Conservation (phyloP, 169 alveolate species). For the Plasmodium falciparum region DNA sequence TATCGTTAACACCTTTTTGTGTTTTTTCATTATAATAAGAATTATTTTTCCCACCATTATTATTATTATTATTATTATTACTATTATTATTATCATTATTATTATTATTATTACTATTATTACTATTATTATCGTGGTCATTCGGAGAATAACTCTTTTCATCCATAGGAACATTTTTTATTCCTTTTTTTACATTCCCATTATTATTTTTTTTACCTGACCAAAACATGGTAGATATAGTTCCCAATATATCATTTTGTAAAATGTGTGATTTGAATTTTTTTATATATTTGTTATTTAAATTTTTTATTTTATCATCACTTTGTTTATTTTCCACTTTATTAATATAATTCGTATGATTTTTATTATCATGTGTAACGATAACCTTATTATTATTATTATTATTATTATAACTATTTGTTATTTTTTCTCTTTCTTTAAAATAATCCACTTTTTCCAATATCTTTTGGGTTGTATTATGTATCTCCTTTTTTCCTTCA, state of each 20-base stretch:
- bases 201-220: background rate
- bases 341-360: background rate
- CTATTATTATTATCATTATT: background rate
- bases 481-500: no score
- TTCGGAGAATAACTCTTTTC: background rate
- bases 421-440: background rate
- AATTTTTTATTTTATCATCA: background rate
- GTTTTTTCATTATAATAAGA: background rate
- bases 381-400: background rate
- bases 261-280: background rate
- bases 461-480: background rate
- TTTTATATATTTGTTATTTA: background rate
- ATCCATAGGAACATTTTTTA: background rate
- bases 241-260: background rate
- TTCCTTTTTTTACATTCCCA: background rate
- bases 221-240: background rate
- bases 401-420: background rate
- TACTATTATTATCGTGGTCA: background rate
- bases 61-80: background rate
- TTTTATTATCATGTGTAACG: background rate
- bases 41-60: background rate
- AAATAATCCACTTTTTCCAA: background rate
- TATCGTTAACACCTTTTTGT: background rate
- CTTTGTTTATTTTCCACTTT: background rate
- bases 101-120: background rate